phyloP scores from a whole-genome alignment of 768 basidiomycete genomes.

The Xerocomellus amylosporus region DNA sequence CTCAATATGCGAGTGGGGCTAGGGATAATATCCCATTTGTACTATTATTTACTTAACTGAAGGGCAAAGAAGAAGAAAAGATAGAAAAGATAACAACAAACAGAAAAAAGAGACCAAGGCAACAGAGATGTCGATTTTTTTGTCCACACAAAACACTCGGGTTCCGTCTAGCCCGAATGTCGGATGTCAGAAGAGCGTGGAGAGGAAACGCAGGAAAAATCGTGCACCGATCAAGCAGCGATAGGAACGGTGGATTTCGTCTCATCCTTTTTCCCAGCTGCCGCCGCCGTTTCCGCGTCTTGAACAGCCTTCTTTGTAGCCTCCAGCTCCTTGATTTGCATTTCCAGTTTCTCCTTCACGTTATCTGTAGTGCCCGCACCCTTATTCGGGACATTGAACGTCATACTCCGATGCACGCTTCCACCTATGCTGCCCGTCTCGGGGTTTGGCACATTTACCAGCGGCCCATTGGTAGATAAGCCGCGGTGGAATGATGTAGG shows the following conservation, averaged over 20 bases:
- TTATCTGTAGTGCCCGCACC: slow-evolving; percentile 24
- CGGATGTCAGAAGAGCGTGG: background rate
- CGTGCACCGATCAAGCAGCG: slow-evolving; percentile 24
- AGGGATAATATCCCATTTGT: slow-evolving; percentile 9
- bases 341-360: slow-evolving; percentile 49
- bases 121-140: slow-evolving; percentile 16
- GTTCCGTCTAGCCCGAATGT: slow-evolving; percentile 12
- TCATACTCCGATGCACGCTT: slow-evolving; percentile 68
- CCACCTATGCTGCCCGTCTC: slow-evolving; percentile 66
- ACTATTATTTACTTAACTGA: slow-evolving; percentile 6
- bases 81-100: slow-evolving; percentile 20
- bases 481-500: slow-evolving; percentile 82
- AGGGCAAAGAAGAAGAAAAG: slow-evolving; percentile 1
- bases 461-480: slow-evolving; percentile 53
- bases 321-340: slow-evolving; percentile 62
- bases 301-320: slow-evolving; percentile 66
- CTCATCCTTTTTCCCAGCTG: slow-evolving; percentile 60
- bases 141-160: slow-evolving; percentile 7
- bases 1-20: slow-evolving; percentile 8
- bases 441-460: slow-evolving; percentile 60
- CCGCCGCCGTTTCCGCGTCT: slow-evolving; percentile 58
- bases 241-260: slow-evolving; percentile 44
- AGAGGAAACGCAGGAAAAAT: background rate
- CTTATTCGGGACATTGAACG: slow-evolving; percentile 51
- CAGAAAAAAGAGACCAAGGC: slow-evolving; percentile 15